Percentiles rank a stretch among this genome's conserved stretches.
phyloP scores from a whole-genome alignment of 2,329 filamentous ascomycete species.

The Monilinia aucupariae region DNA sequence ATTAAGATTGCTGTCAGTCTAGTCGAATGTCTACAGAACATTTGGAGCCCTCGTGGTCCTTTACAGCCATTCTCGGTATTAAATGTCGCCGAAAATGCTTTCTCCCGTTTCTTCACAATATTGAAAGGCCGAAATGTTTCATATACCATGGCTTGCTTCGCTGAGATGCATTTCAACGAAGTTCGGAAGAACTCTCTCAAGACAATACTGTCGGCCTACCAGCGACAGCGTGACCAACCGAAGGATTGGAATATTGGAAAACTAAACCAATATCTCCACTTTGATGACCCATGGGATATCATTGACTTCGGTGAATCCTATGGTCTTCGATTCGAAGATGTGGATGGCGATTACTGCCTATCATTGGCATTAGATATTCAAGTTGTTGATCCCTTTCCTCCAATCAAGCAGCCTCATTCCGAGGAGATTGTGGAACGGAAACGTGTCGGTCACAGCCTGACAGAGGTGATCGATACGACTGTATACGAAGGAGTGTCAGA shows the following conservation, averaged over 20 bases:
- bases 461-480: constrained; percentile 52
- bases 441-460: constrained; percentile 46
- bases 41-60: constrained; percentile 52
- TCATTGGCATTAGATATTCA: constrained; percentile 29
- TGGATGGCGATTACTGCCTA: constrained; percentile 34
- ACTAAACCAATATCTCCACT: constrained; percentile 55
- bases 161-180: constrained; percentile 60
- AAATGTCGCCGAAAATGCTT: constrained; percentile 44
- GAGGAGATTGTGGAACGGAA: constrained; percentile 54
- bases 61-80: constrained; percentile 41
- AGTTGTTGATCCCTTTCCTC: constrained; percentile 40
- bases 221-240: constrained; percentile 51
- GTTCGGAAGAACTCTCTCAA: constrained; percentile 54
- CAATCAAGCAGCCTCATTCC: constrained; percentile 53
- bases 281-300: constrained; percentile 63
- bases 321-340: constrained; percentile 47
- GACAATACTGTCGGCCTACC: constrained; percentile 50
- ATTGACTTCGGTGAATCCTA: constrained; percentile 58
- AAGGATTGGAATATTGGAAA: constrained; percentile 55
- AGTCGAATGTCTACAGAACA: constrained; percentile 55
- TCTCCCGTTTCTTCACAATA: constrained; percentile 54
- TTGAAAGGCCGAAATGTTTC: constrained; percentile 52
- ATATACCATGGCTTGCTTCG: constrained; percentile 65
- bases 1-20: constrained; percentile 58
- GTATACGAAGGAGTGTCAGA: constrained; percentile 40